Evolutionary conservation across 1,284 basidiomycete species (phyloP).

Genomic region (Tylopilus orsonianus): DNA sequence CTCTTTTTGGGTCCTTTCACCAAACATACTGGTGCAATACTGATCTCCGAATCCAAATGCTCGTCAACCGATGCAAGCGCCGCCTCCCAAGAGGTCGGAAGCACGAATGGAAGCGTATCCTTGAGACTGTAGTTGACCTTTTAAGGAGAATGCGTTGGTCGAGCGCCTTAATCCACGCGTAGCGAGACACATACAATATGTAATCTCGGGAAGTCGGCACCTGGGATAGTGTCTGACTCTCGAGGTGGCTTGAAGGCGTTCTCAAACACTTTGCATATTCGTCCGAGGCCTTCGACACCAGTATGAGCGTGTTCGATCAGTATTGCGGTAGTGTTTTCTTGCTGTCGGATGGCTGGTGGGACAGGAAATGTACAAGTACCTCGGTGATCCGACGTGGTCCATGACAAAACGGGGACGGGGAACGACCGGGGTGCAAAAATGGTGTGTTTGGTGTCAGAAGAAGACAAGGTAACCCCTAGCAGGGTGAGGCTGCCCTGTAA

Average conservation of each 20-base stretch:
- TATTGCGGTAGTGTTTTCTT: conserved; percentile 41
- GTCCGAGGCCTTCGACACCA: conserved; percentile 63
- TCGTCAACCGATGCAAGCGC: conserved; percentile 39
- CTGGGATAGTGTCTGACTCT: conserved; percentile 27
- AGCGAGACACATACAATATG: conserved; percentile 49
- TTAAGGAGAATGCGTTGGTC: neutral
- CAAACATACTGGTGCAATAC: conserved; percentile 44
- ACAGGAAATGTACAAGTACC: conserved; percentile 25
- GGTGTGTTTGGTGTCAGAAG: conserved; percentile 42
- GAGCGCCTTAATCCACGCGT: neutral
- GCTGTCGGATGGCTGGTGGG: conserved; percentile 12
- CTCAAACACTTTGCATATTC: conserved; percentile 60
- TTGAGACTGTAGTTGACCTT: conserved; percentile 44
- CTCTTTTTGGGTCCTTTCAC: conserved; percentile 85
- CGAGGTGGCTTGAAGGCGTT: conserved; percentile 52
- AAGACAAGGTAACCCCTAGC: conserved; percentile 45
- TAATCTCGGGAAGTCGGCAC: conserved; percentile 50
- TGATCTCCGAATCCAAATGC: conserved; percentile 8
- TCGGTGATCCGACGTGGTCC: conserved; percentile 21
- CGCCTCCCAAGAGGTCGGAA: conserved; percentile 59
- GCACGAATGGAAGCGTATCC: conserved; percentile 47
- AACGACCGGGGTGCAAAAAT: conserved; percentile 69
- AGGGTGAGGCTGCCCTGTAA: conserved; percentile 56
- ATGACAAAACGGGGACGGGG: conserved; percentile 57
- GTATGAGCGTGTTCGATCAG: conserved; percentile 53